phyloP scores from a whole-genome alignment of 1,139 yeast species.

The Entelexis sorbosivorans region DNA sequence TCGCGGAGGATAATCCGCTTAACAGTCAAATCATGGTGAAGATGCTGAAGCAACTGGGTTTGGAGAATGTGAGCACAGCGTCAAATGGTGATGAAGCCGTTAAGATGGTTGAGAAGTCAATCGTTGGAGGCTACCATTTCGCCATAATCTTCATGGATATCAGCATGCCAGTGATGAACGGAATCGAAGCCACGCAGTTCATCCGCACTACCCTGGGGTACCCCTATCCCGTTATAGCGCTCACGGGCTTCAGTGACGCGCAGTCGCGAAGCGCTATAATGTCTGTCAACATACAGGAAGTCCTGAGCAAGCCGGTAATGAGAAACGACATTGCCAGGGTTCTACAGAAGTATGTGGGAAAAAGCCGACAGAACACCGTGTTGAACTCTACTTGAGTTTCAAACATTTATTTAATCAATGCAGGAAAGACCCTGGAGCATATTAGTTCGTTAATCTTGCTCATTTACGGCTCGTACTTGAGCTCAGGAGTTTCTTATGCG shows the following conservation, averaged over 20 bases:
- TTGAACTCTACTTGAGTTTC: background rate
- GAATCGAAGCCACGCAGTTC: conserved; percentile 65
- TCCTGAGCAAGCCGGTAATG: conserved; percentile 78
- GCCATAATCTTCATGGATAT: conserved; percentile 89
- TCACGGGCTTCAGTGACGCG: conserved; percentile 91
- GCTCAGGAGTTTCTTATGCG: too few species aligned
- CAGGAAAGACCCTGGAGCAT: too few species aligned
- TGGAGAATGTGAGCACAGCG: conserved; percentile 59
- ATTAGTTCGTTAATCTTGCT: too few species aligned
- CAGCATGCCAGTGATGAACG: conserved; percentile 91
- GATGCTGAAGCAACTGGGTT: conserved; percentile 75
- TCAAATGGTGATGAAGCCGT: conserved; percentile 85
- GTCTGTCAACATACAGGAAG: conserved; percentile 78
- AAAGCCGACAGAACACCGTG: background rate
- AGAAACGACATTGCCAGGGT: conserved; percentile 11
- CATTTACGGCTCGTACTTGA: too few species aligned
- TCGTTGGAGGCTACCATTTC: conserved; percentile 35
- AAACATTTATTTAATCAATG: too few species aligned
- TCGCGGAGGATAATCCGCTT: conserved; percentile 87
- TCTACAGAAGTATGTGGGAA: conserved; percentile 7
- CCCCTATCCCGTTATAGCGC: conserved; percentile 72
- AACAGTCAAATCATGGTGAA: conserved; percentile 86
- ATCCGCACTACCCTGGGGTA: conserved; percentile 59
- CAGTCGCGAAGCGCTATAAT: conserved; percentile 71
- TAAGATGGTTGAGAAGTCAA: conserved; percentile 46